These are phyloP conservation scores for Cardamine resedifolia DNA, from an alignment of 345 rosid genomes.

Conservation along the genomic window DNA sequence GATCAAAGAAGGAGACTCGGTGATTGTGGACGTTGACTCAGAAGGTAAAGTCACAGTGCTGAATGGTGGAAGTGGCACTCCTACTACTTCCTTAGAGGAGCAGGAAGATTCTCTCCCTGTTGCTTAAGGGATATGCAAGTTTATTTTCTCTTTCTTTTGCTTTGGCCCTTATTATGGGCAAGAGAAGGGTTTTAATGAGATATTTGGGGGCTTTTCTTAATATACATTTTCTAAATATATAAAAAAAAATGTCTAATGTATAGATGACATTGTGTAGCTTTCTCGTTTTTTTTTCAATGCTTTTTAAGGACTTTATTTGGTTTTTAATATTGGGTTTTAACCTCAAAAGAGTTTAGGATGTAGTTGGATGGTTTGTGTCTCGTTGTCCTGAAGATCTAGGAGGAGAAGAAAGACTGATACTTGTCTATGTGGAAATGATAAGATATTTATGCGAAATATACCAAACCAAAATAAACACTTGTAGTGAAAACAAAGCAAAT, in stretches of 20 bases:
- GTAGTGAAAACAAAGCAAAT: too few species aligned
- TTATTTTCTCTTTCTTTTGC: constrained; percentile 22
- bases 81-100: constrained; percentile 59
- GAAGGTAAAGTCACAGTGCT: constrained; percentile 55
- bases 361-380: neutral
- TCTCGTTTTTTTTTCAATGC: constrained; percentile 24
- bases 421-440: too few species aligned
- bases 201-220: constrained; percentile 20
- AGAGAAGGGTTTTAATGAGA: constrained; percentile 20
- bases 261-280: constrained; percentile 38
- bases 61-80: constrained; percentile 79
- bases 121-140: constrained; percentile 2
- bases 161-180: constrained; percentile 24
- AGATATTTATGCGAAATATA: too few species aligned
- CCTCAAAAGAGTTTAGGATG: neutral
- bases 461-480: too few species aligned
- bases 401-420: too few species aligned
- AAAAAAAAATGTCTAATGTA: constrained; percentile 31
- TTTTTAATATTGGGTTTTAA: neutral
- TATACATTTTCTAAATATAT: constrained; percentile 21
- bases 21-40: constrained; percentile 49
- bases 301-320: constrained; percentile 26
- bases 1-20: constrained; percentile 52
- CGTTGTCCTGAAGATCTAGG: neutral
- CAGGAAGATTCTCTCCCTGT: constrained; percentile 52